Evolutionary conservation across 257 asterid genomes (phyloP).

Genomic region (Nicotiana paniculata): DNA sequence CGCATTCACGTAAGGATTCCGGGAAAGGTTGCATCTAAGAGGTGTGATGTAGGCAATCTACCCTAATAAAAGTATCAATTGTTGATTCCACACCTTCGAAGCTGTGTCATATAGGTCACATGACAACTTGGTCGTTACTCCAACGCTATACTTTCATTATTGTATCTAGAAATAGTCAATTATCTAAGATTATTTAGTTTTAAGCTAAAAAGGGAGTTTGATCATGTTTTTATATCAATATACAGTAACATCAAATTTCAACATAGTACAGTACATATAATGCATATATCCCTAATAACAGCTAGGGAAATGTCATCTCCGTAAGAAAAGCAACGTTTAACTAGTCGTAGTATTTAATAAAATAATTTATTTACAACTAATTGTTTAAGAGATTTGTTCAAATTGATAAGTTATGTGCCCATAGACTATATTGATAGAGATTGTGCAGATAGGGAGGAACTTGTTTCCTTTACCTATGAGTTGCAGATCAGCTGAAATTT

Average conservation of each 20-base stretch:
- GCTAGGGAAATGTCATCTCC: background rate
- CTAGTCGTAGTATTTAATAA: background rate
- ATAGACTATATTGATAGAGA: background rate
- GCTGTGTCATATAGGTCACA: too few relatives aligned
- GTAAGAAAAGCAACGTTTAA: background rate
- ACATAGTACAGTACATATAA: background rate
- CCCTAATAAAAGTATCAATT: too few relatives aligned
- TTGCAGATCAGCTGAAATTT: background rate
- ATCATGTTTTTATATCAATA: background rate
- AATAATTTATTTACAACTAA: background rate
- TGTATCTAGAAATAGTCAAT: background rate
- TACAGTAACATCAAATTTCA: background rate
- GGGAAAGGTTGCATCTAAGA: too few relatives aligned
- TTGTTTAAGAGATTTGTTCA: background rate
- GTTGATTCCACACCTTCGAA: too few relatives aligned
- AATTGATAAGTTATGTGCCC: background rate
- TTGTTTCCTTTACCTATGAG: background rate
- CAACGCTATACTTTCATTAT: background rate
- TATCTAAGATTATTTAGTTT: background rate
- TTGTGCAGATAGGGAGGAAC: background rate
- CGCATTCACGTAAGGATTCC: too few relatives aligned
- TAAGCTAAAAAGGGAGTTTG: background rate
- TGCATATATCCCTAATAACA: too few relatives aligned
- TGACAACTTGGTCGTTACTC: too few relatives aligned
- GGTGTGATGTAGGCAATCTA: too few relatives aligned